These are phyloP conservation scores for Paecilomyces niveus DNA, from an alignment of 2,329 filamentous ascomycete species.

Conservation along the genomic window DNA sequence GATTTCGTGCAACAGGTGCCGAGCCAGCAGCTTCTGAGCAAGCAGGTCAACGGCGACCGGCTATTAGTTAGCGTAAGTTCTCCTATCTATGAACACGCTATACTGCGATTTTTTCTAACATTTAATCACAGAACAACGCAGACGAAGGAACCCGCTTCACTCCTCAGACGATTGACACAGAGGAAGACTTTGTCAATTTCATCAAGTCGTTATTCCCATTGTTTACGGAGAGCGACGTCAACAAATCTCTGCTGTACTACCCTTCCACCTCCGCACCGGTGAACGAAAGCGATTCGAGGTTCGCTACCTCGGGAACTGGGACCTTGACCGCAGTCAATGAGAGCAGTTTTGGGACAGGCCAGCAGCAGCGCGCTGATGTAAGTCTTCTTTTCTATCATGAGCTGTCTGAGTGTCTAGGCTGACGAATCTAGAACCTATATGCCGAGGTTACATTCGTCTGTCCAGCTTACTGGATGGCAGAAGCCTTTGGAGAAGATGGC, in stretches of 20 bases:
- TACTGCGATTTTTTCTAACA: background rate
- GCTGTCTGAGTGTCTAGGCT: background rate
- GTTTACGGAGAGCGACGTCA: conserved; percentile 35
- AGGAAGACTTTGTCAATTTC: conserved; percentile 33
- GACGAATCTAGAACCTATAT: conserved; percentile 38
- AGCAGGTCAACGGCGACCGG: conserved; percentile 29
- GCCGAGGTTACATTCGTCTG: conserved; percentile 51
- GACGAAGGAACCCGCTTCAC: conserved; percentile 44
- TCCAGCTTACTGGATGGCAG: conserved; percentile 49
- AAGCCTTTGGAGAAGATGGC: conserved; percentile 33
- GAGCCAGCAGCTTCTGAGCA: conserved; percentile 26
- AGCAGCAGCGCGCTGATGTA: conserved; percentile 45
- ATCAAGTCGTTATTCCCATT: conserved; percentile 35
- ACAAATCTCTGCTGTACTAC: conserved; percentile 33
- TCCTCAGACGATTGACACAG: conserved; percentile 37
- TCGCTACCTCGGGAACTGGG: conserved; percentile 29
- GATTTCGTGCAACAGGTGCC: conserved; percentile 29
- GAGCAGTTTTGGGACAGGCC: conserved; percentile 42
- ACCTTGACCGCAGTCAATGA: conserved; percentile 44
- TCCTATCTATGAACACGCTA: background rate
- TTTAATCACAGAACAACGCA: conserved; percentile 33
- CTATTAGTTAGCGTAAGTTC: conserved; percentile 20
- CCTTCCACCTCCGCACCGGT: conserved; percentile 23
- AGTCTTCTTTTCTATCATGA: background rate
- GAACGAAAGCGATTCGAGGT: conserved; percentile 16